Percentiles rank a stretch among this genome's conserved stretches.
Evolutionary conservation across 805 yeast genomes (phyloP).

Genomic region (Schizosaccharomyces japonicus): DNA sequence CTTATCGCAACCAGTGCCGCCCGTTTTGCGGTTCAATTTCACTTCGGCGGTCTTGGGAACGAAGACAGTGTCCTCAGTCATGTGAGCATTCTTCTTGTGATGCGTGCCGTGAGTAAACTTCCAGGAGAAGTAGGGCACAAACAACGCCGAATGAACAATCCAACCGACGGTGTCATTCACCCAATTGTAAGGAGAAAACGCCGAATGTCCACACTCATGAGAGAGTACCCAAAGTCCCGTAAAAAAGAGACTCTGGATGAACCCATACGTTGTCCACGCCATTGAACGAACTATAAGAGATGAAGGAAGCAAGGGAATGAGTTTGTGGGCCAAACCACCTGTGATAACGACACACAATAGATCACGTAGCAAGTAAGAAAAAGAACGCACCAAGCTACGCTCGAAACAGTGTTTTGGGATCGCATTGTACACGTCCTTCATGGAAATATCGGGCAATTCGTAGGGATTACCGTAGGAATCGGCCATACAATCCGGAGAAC

Average conservation of each 20-base stretch:
- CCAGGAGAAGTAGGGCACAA: conserved; percentile 80
- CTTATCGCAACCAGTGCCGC: not conserved
- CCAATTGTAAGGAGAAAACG: conserved; percentile 47
- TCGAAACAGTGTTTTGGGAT: conserved; percentile 59
- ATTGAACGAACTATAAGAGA: conserved; percentile 23
- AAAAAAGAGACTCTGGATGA: conserved; percentile 38
- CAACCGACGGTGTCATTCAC: conserved; percentile 66
- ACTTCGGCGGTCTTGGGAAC: conserved; percentile 47
- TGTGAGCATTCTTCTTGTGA: conserved; percentile 73
- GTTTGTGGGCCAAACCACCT: conserved; percentile 30
- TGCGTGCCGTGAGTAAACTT: conserved; percentile 64
- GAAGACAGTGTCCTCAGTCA: conserved; percentile 64
- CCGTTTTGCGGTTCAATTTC: not conserved
- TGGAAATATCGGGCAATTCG: conserved; percentile 50
- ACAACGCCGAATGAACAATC: conserved; percentile 51
- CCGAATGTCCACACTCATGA: conserved; percentile 81
- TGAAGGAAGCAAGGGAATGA: conserved; percentile 30
- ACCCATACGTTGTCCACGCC: conserved; percentile 35
- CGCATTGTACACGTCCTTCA: conserved; percentile 46
- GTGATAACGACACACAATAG: conserved; percentile 18
- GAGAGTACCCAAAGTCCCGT: conserved; percentile 72
- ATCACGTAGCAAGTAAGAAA: conserved; percentile 17
- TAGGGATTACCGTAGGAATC: conserved; percentile 32
- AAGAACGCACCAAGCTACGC: conserved; percentile 29
- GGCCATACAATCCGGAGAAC: too few species aligned